Evolutionary conservation across 2,329 filamentous ascomycete species (phyloP).

Genomic region (Metarhizium sp.): DNA sequence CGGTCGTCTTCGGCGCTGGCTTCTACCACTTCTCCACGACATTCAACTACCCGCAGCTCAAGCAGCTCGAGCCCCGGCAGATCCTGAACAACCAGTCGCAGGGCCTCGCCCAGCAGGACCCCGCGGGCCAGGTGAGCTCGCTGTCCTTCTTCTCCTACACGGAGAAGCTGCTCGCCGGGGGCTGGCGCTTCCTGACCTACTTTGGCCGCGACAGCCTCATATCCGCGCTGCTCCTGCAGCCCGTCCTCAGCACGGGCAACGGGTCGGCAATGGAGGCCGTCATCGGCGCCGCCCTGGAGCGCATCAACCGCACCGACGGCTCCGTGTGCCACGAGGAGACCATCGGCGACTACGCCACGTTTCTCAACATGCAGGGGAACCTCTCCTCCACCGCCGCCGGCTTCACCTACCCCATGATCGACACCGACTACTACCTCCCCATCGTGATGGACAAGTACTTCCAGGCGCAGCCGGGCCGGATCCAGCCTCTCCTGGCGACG

Average conservation of each 20-base stretch:
- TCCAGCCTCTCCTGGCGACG: too few relatives aligned
- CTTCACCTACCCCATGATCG: too few relatives aligned
- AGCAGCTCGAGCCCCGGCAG: constrained; percentile 37
- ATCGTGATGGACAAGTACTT: too few relatives aligned
- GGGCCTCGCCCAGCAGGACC: constrained; percentile 33
- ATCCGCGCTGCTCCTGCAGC: constrained; percentile 45
- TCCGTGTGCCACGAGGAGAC: constrained; percentile 57
- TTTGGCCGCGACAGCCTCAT: constrained; percentile 60
- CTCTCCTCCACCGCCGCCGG: too few relatives aligned
- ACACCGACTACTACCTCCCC: too few relatives aligned
- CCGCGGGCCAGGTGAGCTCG: constrained; percentile 35
- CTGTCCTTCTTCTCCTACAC: constrained; percentile 56
- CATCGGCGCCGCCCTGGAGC: constrained; percentile 49
- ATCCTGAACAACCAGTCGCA: constrained; percentile 40
- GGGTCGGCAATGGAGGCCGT: constrained; percentile 51
- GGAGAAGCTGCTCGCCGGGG: constrained; percentile 52
- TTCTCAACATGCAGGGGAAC: constrained; percentile 39
- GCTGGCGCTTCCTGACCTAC: constrained; percentile 58
- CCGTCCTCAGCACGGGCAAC: constrained; percentile 45
- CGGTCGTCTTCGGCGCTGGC: constrained; percentile 39
- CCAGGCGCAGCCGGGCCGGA: too few relatives aligned
- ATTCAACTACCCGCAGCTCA: constrained; percentile 51
- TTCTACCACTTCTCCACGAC: constrained; percentile 49
- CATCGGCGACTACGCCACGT: constrained; percentile 56
- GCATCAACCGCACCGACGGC: constrained; percentile 50